Conservation (phyloP, 805 yeast genomes). For the Candida corydali region DNA sequence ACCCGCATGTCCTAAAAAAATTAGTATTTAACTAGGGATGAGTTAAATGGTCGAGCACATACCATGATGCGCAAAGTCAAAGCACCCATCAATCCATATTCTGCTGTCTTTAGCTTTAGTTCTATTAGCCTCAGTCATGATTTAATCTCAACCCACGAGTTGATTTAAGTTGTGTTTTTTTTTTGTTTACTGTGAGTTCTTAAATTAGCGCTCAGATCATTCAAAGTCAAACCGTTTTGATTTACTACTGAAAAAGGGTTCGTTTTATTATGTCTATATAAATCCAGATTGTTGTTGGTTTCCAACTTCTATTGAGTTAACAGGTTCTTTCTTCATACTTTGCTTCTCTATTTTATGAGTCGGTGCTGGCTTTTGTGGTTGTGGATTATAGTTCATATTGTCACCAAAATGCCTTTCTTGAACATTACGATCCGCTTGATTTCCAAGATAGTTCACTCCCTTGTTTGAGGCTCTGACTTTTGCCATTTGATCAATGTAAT, state of each 20-base stretch:
- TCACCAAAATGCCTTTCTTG: constrained; percentile 6
- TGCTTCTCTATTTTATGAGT: constrained; percentile 5
- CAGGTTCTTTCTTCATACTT: background rate
- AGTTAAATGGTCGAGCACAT: constrained; percentile 18
- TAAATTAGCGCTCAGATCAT: no score
- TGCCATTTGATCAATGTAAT: constrained; percentile 16
- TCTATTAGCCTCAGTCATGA: no score
- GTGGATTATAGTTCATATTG: background rate
- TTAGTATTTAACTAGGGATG: background rate
- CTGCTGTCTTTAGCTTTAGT: constrained; percentile 37
- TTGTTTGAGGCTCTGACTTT: constrained; percentile 14
- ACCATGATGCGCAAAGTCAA: constrained; percentile 97
- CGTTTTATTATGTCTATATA: constrained; percentile 4
- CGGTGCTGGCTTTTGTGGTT: constrained; percentile 1
- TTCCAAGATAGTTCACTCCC: constrained; percentile 17
- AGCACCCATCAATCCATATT: constrained; percentile 94
- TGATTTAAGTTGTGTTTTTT: no score
- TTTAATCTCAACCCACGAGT: background rate
- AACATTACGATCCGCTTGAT: background rate
- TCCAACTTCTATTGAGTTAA: constrained; percentile 10
- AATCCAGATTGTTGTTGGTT: constrained; percentile 19
- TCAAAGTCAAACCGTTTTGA: no score
- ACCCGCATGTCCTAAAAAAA: constrained; percentile 67
- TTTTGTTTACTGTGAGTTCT: background rate
- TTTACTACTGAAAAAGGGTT: no score